Evolutionary conservation across 768 basidiomycete species (phyloP), one percentile per base, ranked within the genome.

Genomic region (Xerocomus spinulosus): DNA sequence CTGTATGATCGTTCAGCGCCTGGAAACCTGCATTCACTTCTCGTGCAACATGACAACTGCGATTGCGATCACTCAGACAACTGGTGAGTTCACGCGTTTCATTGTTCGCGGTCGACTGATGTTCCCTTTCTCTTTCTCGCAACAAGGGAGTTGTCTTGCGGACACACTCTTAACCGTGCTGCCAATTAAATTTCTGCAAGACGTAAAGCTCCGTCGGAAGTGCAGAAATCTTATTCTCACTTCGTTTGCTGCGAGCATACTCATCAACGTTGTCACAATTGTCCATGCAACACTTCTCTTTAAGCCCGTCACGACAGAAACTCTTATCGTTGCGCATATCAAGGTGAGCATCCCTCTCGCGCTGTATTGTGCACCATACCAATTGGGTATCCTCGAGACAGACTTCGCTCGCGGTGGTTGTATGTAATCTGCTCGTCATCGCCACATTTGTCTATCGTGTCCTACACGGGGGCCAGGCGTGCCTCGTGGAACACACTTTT

Each of bases 361-460:
- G 9, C 14, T 30, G n/a, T n/a, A n/a, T 23, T 18, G 14, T 32
- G 29, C 20, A 29, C 23, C 14, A 3, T 26, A 17, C 14, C 26
- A 5, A 28, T 18, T 8, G 23, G 6, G 21, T 25, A 9, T 17
- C 13, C 26, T 12, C n/a, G 25, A 42, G 28, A 25, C 43, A 44
- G 44, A 35, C 33, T 15, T 30, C 38, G 23, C 29, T 38, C 23
- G 24, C 46, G 25, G 10, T 44, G 17, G n/a, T 53, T 21, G 36
- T 57, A 5, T 56, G 55, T 24, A 52, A 56, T 30, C 30, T 50
- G 20, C 39, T 56, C 15, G 54, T 56, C 15, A 49, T 56, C 18
- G 46, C 46, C 20, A 37, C 42, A 7, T 56, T 47, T 9, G 4
- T 53, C 21, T 56, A 46, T n/a, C 51, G 48, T 26, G 23, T 48